Base-by-base conservation (phyloP, 371 early-diverging fungal genomes). In the Coemansia linderi region DNA sequence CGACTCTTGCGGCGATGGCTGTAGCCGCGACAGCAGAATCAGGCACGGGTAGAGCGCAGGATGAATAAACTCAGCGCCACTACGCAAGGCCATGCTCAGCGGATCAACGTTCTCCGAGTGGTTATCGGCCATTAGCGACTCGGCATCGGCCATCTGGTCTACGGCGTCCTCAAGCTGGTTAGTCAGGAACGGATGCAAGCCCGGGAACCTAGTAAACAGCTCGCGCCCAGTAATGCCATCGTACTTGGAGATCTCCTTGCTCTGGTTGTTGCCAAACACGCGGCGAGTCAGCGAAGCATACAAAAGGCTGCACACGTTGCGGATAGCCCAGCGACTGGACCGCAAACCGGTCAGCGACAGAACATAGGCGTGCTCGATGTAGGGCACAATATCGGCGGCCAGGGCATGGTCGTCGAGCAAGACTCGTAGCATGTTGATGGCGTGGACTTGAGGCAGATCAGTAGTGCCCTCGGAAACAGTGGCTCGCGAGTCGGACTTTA, bases 271-370 rank as follows among this genome's bases (percentile, higher is more conserved):
- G 4, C 97, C 97, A 77, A 96, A 90, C 8, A 90, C 88, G 65
- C 95, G 86, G 22, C 89, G 90, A 9, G 95, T 72, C 52, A 96
- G 73, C 0, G 95, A 86, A 6, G 96, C 90, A 77, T 93, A 96
- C 63, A 97, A 73, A 92, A 97, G 93, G 12, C 94, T 91, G n/a
- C 93, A 90, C 59, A 93, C 92, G 78, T 97, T 97, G 44, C 97
- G 90, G 46, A 97, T 89, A 17, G 96, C 94, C 92, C 95, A 95
- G 52, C 89, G 84, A 24, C 82, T 81, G n/a, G 94, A 95, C 6
- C 90, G 88, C 63, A 95, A 91, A 0, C 92, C 92, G 19, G 84
- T 83, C 43, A 96, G 90, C 36, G 92, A 86, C 37, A 95, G 81
- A 8, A 88, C 86, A 40, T 92, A 90, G 0, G 89, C 92, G 8